A percentile compares a stretch with the other conserved stretches of the same genome.
phyloP scores from a whole-genome alignment of 2,329 filamentous ascomycete genomes.

The Emmonsiellopsis sp. region DNA sequence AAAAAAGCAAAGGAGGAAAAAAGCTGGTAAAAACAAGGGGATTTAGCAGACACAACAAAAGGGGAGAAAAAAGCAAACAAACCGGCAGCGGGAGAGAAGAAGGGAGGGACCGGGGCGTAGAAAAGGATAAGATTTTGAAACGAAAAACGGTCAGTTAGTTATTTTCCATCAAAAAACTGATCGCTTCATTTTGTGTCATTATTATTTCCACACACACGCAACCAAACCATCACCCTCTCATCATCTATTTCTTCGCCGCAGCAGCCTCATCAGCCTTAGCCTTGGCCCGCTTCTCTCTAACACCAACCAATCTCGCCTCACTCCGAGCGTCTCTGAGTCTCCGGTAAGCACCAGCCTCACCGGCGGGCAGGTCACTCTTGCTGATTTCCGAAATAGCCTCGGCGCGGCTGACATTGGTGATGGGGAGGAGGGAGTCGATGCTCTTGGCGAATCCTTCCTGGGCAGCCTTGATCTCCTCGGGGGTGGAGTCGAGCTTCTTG shows the following conservation, averaged over 20 bases:
- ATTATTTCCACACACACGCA: not conserved
- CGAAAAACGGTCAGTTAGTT: no score
- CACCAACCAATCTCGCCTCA: conserved; percentile 72
- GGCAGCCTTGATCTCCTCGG: conserved; percentile 69
- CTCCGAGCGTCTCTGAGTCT: conserved; percentile 76
- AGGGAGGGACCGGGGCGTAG: not conserved
- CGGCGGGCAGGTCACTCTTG: conserved; percentile 70
- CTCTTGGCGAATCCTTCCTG: conserved; percentile 46
- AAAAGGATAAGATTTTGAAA: no score
- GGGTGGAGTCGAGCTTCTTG: conserved; percentile 85
- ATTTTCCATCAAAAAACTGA: no score
- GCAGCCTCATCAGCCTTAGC: conserved; percentile 65
- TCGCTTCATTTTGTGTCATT: no score
- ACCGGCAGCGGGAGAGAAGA: not conserved
- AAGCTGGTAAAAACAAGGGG: not conserved
- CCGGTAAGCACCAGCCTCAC: conserved; percentile 79
- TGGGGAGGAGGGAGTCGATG: conserved; percentile 58
- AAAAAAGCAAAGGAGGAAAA: not conserved
- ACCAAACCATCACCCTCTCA: conserved; percentile 9
- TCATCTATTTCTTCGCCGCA: conserved; percentile 43
- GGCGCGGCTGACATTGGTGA: conserved; percentile 52
- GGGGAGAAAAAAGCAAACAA: conserved; percentile 7
- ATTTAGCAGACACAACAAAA: conserved; percentile 9
- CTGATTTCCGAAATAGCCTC: conserved; percentile 64
- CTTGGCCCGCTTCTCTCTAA: conserved; percentile 86